Percentiles rank a stretch among this genome's conserved stretches.
Evolutionary conservation across 371 early-diverging fungal species (phyloP).

Genomic region (Rozella allomycis): DNA sequence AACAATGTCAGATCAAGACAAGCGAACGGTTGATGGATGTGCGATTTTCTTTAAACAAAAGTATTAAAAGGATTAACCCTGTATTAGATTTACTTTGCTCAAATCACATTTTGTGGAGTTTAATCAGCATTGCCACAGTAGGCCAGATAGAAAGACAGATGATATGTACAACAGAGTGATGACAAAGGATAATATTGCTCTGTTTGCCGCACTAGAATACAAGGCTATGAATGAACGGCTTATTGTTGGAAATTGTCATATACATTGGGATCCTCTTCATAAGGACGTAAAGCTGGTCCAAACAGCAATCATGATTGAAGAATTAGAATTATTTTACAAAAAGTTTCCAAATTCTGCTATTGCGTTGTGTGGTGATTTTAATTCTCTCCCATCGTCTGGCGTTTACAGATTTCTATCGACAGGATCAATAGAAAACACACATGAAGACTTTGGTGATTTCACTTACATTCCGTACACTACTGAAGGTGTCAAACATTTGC

Average conservation of each 20-base stretch:
- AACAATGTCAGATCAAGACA: slow-evolving; percentile 75
- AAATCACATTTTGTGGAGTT: slow-evolving; percentile 73
- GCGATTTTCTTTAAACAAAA: slow-evolving; percentile 81
- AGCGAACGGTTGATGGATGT: slow-evolving; percentile 83
- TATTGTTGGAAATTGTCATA: slow-evolving; percentile 63
- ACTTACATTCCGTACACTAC: slow-evolving; percentile 67
- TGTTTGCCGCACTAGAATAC: slow-evolving; percentile 61
- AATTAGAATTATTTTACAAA: slow-evolving; percentile 35
- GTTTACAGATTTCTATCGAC: slow-evolving; percentile 71
- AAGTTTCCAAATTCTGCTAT: slow-evolving; percentile 11
- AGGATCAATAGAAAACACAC: too few relatives aligned
- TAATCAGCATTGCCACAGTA: slow-evolving; percentile 67
- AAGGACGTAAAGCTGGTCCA: slow-evolving; percentile 96
- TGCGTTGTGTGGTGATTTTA: slow-evolving; percentile 76
- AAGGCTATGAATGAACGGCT: slow-evolving; percentile 42
- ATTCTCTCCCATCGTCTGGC: slow-evolving; percentile 72
- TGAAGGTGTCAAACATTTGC: slow-evolving; percentile 53
- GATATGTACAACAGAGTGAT: slow-evolving; percentile 82
- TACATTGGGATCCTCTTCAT: slow-evolving; percentile 36
- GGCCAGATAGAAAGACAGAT: slow-evolving; percentile 62
- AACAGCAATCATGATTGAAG: slow-evolving; percentile 83
- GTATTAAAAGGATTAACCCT: slow-evolving; percentile 27
- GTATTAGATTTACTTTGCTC: slow-evolving; percentile 41
- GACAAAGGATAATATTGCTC: slow-evolving; percentile 92
- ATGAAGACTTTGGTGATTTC: slow-evolving; percentile 55